Percentiles rank a stretch among this genome's conserved stretches.
These are phyloP conservation scores for Pilobolus umbonatus DNA, from an alignment of 192 early-diverging fungal genomes.

Conservation along the genomic window DNA sequence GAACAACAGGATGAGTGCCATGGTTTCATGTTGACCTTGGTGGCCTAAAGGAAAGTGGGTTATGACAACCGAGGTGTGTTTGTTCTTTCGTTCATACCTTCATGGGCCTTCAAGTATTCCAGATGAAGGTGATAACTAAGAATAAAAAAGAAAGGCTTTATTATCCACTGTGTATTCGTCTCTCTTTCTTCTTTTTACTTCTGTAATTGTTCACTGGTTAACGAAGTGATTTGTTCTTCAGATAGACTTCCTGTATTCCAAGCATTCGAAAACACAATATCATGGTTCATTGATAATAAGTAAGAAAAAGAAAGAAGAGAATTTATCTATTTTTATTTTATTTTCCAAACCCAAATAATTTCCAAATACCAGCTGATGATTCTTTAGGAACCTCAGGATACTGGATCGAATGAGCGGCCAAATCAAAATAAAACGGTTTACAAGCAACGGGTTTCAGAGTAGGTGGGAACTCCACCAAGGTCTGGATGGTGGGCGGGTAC, in stretches of 20 bases:
- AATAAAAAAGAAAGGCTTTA: no score
- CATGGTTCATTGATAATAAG: no score
- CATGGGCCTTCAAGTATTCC: slow-evolving; percentile 26
- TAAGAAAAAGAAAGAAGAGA: no score
- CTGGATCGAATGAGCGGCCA: slow-evolving; percentile 65
- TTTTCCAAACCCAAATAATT: not conserved
- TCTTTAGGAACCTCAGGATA: slow-evolving; percentile 40
- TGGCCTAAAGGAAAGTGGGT: slow-evolving; percentile 36
- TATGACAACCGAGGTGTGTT: not conserved
- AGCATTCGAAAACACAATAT: no score
- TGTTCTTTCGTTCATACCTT: slow-evolving; percentile 8
- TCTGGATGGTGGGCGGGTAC: slow-evolving; percentile 45
- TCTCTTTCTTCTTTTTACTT: no score
- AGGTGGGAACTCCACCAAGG: slow-evolving; percentile 67
- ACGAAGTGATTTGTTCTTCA: no score
- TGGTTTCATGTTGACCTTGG: slow-evolving; percentile 48
- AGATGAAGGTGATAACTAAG: slow-evolving; percentile 30
- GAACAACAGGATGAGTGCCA: slow-evolving; percentile 53
- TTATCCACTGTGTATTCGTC: no score
- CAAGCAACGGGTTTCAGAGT: slow-evolving; percentile 53
- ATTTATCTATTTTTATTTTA: slow-evolving; percentile 1
- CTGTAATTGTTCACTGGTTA: no score
- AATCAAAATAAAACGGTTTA: slow-evolving; percentile 79
- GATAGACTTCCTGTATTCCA: no score
- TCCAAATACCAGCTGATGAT: slow-evolving; percentile 2